Percentiles rank a stretch among this genome's conserved stretches.
phyloP scores from a whole-genome alignment of 1,284 basidiomycete genomes.

The Schizophyllum commune region DNA sequence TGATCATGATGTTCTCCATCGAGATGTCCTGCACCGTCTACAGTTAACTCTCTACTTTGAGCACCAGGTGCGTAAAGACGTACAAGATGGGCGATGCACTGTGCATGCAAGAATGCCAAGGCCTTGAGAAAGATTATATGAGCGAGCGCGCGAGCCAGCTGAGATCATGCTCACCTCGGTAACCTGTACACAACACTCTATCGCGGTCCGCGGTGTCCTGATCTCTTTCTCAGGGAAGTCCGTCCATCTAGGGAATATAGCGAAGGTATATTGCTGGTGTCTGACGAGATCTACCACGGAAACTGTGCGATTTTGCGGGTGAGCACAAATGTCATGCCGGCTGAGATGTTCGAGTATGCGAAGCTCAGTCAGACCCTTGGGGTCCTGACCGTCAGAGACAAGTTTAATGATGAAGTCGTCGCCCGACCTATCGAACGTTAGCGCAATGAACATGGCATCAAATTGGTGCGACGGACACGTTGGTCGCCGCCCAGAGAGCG shows the following conservation, averaged over 20 bases:
- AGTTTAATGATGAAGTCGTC: background rate
- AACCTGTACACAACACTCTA: background rate
- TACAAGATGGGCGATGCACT: background rate
- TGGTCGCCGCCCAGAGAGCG: background rate
- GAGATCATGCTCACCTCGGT: background rate
- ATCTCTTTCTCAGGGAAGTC: background rate
- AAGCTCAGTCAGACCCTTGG: background rate
- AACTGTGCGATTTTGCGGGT: slow-evolving; percentile 1
- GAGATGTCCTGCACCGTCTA: background rate
- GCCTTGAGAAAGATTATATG: background rate
- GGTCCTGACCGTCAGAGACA: background rate
- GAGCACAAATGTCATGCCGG: background rate
- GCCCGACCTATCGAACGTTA: background rate
- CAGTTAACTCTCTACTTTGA: background rate
- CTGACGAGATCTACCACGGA: slow-evolving; percentile 3
- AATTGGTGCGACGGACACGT: background rate
- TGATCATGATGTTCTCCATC: background rate
- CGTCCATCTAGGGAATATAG: background rate
- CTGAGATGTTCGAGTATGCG: background rate
- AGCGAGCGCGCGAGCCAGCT: too few relatives aligned
- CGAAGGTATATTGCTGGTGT: background rate
- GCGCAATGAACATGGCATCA: background rate
- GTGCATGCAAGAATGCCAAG: background rate
- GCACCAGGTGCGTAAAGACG: background rate
- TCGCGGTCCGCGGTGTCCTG: background rate